Base-by-base conservation (phyloP, 1,284 basidiomycete species). In the Ustilago xerochloae region DNA sequence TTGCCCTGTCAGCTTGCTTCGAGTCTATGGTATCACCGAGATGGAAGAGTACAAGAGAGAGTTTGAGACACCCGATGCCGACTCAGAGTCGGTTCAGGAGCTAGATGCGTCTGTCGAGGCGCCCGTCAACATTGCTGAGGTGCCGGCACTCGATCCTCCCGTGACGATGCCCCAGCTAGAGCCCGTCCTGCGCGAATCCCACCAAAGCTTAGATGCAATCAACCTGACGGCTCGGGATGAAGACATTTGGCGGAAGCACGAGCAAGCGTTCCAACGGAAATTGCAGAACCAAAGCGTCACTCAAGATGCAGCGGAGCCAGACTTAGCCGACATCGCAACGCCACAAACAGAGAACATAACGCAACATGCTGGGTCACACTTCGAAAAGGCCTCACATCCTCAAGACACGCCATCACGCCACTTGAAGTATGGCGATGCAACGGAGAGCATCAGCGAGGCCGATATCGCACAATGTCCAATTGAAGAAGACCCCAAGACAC, bases 11-110 rank as follows among this genome's bases (percentile, higher is more conserved):
- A 95, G 93, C 1, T 89, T 98, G 1, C 88, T 99, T 28, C 90
- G 94, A 30, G 94, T 97, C 1, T 98, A 95, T 77, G 96, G 97
- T 3, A 90, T 97, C 71, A 98, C 95, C 12, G 94, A 98, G 86
- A 90, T 98, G 78, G 96, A 99, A 77, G 91, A 96, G 76, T 97
- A 92, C 89, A 70, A 78, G 33, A 59, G 57, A n/a, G 78, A 75
- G 18, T 93, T 96, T 78, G 92, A 92, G 90, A 93, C 94, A 65
- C 89, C 89, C 28, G 79, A 82, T 46, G 72, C 69, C 38, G 84
- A 85, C 66, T 64, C 81, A 50, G 82, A 67, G 29, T 68, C 33
- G 69, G 81, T 63, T 63, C 81, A 33, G 29, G 63, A 61, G 41
- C n/a, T 48, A 2, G 43, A 22, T 20, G 49, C 43, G 20, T 13